Percentiles rank a stretch among this genome's conserved stretches.
phyloP scores from a whole-genome alignment of 2,329 filamentous ascomycete species.

The Emmonsiellopsis sp. region DNA sequence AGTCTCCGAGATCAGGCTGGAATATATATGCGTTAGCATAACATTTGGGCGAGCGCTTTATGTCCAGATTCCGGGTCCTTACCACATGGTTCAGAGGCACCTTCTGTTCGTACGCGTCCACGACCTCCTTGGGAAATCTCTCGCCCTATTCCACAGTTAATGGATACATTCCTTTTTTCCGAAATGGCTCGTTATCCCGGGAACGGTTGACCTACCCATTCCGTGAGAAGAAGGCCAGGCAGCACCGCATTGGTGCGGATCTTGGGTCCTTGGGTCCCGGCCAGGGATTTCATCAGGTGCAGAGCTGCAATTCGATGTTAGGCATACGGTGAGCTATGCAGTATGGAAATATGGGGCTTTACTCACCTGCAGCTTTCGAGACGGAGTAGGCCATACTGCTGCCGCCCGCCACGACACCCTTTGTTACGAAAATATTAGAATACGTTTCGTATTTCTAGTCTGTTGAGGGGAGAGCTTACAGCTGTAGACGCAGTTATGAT shows the following conservation, averaged over 20 bases:
- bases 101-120: slow-evolving; percentile 44
- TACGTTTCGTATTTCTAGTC: not conserved
- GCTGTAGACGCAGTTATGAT: slow-evolving; percentile 56
- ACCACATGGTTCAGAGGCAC: slow-evolving; percentile 53
- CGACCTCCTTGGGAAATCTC: slow-evolving; percentile 48
- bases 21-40: not conserved
- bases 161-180: not conserved
- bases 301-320: slow-evolving; percentile 33
- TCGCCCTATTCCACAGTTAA: slow-evolving; percentile 35
- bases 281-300: slow-evolving; percentile 57
- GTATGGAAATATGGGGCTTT: slow-evolving; percentile 5
- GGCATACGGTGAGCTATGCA: not conserved
- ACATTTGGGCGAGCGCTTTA: not conserved
- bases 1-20: slow-evolving; percentile 34
- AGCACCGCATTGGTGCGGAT: slow-evolving; percentile 55
- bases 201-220: slow-evolving; percentile 44
- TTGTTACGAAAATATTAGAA: not conserved
- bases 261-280: slow-evolving; percentile 52
- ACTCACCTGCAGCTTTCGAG: slow-evolving; percentile 60
- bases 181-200: not conserved
- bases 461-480: slow-evolving; percentile 24
- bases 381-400: slow-evolving; percentile 63
- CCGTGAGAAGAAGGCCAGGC: slow-evolving; percentile 56
- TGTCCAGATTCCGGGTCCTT: slow-evolving; percentile 13
- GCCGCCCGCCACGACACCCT: slow-evolving; percentile 43